phyloP scores from a whole-genome alignment of 768 basidiomycete genomes.

The Auriscalpium microsporum region DNA sequence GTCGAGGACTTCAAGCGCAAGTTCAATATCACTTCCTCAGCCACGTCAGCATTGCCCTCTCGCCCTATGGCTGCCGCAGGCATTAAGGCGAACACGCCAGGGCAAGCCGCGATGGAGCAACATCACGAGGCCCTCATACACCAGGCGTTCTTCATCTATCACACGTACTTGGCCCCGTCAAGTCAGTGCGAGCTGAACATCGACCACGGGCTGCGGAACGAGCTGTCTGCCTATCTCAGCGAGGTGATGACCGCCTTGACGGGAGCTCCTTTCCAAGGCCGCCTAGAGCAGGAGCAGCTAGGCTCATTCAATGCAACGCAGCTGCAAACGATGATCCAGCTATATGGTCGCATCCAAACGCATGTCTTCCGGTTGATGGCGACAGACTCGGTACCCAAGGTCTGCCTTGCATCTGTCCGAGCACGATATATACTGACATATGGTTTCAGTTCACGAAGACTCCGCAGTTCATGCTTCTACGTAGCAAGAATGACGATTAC shows the following conservation, averaged over 20 bases:
- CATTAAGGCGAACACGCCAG: constrained; percentile 44
- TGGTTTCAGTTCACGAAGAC: constrained; percentile 75
- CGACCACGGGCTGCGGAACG: constrained; percentile 91
- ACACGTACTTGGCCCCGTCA: constrained; percentile 91
- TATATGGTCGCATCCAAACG: constrained; percentile 94
- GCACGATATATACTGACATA: neutral
- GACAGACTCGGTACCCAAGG: constrained; percentile 98
- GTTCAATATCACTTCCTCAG: constrained; percentile 80
- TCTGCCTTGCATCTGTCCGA: constrained; percentile 20
- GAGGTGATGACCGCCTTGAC: constrained; percentile 76
- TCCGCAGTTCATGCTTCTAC: constrained; percentile 68
- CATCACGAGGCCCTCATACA: constrained; percentile 94
- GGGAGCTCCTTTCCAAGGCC: constrained; percentile 71
- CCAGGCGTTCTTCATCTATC: constrained; percentile 89
- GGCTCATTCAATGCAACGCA: constrained; percentile 89
- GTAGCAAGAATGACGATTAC: constrained; percentile 72
- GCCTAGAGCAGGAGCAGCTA: constrained; percentile 75
- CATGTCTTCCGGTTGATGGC: constrained; percentile 98
- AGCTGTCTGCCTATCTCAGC: constrained; percentile 87
- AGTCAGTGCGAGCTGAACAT: constrained; percentile 97
- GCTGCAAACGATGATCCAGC: constrained; percentile 82
- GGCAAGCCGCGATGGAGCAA: constrained; percentile 88
- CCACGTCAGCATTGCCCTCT: constrained; percentile 45
- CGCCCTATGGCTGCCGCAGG: constrained; percentile 25
- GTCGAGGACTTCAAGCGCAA: constrained; percentile 95